phyloP scores from a whole-genome alignment of 305 asterid species.

The Fraxinus albicans region DNA sequence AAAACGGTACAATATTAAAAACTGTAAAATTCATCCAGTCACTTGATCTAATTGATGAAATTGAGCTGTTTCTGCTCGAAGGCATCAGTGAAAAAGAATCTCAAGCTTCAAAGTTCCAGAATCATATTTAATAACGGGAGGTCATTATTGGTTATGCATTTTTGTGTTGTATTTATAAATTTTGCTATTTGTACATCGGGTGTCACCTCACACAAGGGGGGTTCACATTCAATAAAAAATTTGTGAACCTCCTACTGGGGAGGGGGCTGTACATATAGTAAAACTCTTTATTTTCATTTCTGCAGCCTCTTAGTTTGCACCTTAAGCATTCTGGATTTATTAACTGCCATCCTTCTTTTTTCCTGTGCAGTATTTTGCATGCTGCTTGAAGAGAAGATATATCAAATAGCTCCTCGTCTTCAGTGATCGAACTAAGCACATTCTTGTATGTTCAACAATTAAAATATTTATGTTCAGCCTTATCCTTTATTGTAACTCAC shows the following conservation, averaged over 20 bases:
- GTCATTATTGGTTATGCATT: slow-evolving; percentile 25
- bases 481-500: not conserved
- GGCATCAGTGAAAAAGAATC: slow-evolving; percentile 13
- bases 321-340: no score
- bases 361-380: slow-evolving; percentile 73
- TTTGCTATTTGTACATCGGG: no score
- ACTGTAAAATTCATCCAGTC: not conserved
- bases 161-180: no score
- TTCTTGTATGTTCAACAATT: slow-evolving; percentile 20
- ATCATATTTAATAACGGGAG: slow-evolving; percentile 28
- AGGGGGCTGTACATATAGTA: no score
- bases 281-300: not conserved
- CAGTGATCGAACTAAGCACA: slow-evolving; percentile 40
- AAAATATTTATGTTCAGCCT: slow-evolving; percentile 7
- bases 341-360: not conserved
- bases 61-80: slow-evolving; percentile 7
- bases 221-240: no score
- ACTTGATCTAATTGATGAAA: no score
- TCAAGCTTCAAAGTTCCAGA: slow-evolving; percentile 37
- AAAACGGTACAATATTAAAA: not conserved
- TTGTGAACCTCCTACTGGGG: no score
- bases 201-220: no score
- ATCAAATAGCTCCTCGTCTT: slow-evolving; percentile 58
- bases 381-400: slow-evolving; percentile 71
- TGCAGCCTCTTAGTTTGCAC: no score